phyloP scores from a whole-genome alignment of 306 rosid species.

The Oemleria cerasiformis region DNA sequence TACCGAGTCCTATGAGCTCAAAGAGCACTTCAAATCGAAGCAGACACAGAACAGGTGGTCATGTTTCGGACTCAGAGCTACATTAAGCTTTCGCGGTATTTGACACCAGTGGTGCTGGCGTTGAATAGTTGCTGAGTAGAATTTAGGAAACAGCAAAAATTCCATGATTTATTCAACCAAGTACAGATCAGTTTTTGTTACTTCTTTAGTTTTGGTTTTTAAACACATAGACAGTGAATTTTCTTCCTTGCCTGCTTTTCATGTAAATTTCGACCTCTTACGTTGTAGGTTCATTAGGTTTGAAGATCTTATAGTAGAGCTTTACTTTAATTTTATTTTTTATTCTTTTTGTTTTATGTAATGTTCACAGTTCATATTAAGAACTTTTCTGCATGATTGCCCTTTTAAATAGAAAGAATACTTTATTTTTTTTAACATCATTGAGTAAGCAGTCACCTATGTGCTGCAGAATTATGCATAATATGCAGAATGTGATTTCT shows the following conservation, averaged over 20 bases:
- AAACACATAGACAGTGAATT: constrained; percentile 8
- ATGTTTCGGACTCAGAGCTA: constrained; percentile 36
- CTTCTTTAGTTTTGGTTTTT: background rate
- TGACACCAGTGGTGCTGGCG: background rate
- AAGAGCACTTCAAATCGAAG: constrained; percentile 20
- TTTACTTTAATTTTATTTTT: background rate
- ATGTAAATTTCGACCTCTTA: background rate
- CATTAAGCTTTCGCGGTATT: constrained; percentile 20
- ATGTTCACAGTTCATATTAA: no score
- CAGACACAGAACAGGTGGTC: constrained; percentile 27
- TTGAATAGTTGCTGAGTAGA: constrained; percentile 3
- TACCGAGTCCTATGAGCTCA: constrained; percentile 25
- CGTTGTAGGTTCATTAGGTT: constrained; percentile 6
- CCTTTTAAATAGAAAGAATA: no score
- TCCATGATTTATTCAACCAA: background rate
- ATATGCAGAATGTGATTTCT: background rate
- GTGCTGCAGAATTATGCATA: background rate
- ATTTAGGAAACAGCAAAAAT: background rate
- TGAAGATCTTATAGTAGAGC: background rate
- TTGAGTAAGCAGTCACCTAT: no score
- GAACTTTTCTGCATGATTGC: no score
- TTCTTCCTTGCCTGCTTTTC: background rate
- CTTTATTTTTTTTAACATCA: no score
- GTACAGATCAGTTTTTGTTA: constrained; percentile 6
- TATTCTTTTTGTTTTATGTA: background rate